Percentiles rank a stretch among this genome's conserved stretches.
Conservation (phyloP, 108 stramenopile species). For the Nitzschia inconspicua region DNA sequence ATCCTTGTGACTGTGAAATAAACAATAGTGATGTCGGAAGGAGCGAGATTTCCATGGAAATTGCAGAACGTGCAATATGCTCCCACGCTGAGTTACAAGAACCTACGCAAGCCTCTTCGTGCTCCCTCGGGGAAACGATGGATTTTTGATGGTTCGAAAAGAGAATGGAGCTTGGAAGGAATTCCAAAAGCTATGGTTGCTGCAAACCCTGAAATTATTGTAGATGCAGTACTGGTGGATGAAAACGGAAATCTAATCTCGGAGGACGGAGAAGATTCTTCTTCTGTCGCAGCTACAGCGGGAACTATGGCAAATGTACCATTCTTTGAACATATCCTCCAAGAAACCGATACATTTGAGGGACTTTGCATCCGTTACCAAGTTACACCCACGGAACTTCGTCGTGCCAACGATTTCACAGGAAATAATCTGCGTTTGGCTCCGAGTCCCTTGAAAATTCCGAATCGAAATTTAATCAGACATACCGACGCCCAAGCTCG, state of each 20-base stretch:
- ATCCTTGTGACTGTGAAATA: too few relatives aligned
- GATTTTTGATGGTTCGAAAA: conserved; percentile 27
- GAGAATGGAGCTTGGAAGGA: conserved; percentile 45
- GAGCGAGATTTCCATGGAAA: conserved; percentile 54
- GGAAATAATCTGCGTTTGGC: conserved; percentile 51
- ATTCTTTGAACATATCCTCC: conserved; percentile 29
- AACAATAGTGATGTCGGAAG: conserved; percentile 49
- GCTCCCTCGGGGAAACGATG: conserved; percentile 52
- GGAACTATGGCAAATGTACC: not conserved
- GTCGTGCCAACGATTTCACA: conserved; percentile 57
- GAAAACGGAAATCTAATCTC: not conserved
- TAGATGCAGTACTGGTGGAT: not conserved
- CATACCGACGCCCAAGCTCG: not conserved
- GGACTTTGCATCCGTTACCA: conserved; percentile 63
- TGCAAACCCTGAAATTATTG: not conserved
- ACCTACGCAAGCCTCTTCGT: conserved; percentile 36
- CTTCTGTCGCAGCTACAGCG: not conserved
- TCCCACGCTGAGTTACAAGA: conserved; percentile 30
- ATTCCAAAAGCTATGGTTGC: not conserved
- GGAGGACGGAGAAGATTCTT: not conserved
- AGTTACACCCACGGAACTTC: conserved; percentile 46
- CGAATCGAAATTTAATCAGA: conserved; percentile 4
- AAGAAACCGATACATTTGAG: conserved; percentile 52
- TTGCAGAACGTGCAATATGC: conserved; percentile 37
- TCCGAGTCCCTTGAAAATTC: conserved; percentile 52